phyloP scores from a whole-genome alignment of 2,329 filamentous ascomycete genomes.

The Claviceps citrina region DNA sequence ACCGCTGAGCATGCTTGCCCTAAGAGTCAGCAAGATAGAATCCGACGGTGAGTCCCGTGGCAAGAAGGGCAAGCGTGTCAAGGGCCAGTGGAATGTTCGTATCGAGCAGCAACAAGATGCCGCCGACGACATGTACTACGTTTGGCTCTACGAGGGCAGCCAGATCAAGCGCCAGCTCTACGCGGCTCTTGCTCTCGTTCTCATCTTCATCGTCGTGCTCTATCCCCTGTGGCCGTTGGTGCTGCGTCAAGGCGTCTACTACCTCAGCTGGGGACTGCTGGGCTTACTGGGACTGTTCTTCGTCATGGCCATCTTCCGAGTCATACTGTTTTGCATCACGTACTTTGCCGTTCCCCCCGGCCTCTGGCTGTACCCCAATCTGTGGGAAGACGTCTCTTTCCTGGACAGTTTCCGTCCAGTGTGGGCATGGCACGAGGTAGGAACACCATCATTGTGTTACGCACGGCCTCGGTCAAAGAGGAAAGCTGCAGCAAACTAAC shows the following conservation, averaged over 20 bases:
- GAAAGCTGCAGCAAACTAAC: no score
- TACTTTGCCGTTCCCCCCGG: slow-evolving; percentile 74
- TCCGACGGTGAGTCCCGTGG: slow-evolving; percentile 47
- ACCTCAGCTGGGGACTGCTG: slow-evolving; percentile 86
- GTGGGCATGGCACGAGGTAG: slow-evolving; percentile 96
- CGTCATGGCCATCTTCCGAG: slow-evolving; percentile 88
- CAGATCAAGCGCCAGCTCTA: slow-evolving; percentile 92
- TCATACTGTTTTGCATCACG: slow-evolving; percentile 87
- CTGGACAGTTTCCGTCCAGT: slow-evolving; percentile 91
- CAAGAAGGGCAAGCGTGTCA: slow-evolving; percentile 74
- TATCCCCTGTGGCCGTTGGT: slow-evolving; percentile 94
- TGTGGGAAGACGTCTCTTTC: slow-evolving; percentile 97
- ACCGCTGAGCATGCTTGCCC: slow-evolving; percentile 81
- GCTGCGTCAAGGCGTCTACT: slow-evolving; percentile 88
- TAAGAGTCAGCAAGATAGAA: slow-evolving; percentile 66
- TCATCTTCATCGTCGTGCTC: slow-evolving; percentile 78
- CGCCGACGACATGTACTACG: slow-evolving; percentile 77
- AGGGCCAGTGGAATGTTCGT: slow-evolving; percentile 89
- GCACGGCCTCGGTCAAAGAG: no score
- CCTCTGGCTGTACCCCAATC: slow-evolving; percentile 94
- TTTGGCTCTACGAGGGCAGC: slow-evolving; percentile 89
- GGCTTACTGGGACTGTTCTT: slow-evolving; percentile 88
- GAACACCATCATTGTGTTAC: no score
- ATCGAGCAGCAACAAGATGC: slow-evolving; percentile 94
- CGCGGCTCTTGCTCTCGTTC: slow-evolving; percentile 63